Evolutionary conservation across 768 basidiomycete genomes (phyloP).

Genomic region (Antrodiella citrinella): DNA sequence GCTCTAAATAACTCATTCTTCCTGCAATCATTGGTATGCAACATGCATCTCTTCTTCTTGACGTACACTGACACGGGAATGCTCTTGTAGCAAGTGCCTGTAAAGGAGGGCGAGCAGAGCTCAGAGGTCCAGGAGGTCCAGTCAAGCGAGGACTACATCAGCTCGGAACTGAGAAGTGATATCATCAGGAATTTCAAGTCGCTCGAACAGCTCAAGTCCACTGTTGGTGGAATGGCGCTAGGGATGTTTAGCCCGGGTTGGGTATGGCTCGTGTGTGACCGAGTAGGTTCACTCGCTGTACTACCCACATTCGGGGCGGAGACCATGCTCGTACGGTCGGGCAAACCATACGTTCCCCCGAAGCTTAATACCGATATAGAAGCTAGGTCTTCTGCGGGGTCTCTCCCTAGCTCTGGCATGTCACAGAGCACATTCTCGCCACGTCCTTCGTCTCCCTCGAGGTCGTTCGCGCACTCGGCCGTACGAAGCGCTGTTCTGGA

Average conservation of each 20-base stretch:
- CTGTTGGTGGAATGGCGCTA: constrained; percentile 64
- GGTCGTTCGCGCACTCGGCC: too few species aligned
- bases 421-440: too few species aligned
- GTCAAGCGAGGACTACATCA: constrained; percentile 29
- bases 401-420: too few species aligned
- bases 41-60: neutral
- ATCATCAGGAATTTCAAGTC: constrained; percentile 52
- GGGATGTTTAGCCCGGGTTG: constrained; percentile 78
- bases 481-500: too few species aligned
- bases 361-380: too few species aligned
- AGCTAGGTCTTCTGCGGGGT: too few species aligned
- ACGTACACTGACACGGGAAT: neutral
- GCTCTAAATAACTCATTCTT: constrained; percentile 96
- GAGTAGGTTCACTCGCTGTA: constrained; percentile 52
- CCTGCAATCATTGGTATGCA: constrained; percentile 65
- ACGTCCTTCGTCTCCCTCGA: too few species aligned
- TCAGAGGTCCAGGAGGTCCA: too few species aligned
- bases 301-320: constrained; percentile 85
- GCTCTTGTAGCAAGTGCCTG: constrained; percentile 26
- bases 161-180: constrained; percentile 18
- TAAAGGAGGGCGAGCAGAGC: too few species aligned
- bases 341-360: too few species aligned
- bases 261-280: constrained; percentile 82
- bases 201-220: constrained; percentile 61
- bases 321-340: constrained; percentile 60